Base-by-base conservation (phyloP, 768 basidiomycete genomes). In the Artomyces pyxidatus region DNA sequence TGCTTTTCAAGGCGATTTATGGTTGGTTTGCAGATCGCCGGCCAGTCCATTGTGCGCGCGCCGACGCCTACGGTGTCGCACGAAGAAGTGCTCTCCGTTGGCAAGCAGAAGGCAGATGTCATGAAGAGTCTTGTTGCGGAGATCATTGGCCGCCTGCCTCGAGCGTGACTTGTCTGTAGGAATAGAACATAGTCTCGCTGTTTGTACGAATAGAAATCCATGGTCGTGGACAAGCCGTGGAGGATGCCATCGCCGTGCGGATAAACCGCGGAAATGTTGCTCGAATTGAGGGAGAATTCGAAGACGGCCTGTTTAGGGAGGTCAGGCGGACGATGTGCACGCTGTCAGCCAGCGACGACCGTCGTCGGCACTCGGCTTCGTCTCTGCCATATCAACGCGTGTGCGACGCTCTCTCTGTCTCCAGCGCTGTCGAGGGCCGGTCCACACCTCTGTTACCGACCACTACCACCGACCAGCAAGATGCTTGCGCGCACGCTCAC, bases 21-120 rank as follows among this genome's bases (percentile, higher is more conserved):
- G n/a, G 30, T 46, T 47, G 38, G 6, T 14, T 3, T 37, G 25
- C 57, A 90, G 86, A 71, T 89, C 21, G 72, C 78, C 29, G 88
- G 87, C 4, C 74, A 69, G 58, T 61, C 65, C 6, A 51, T 81
- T 3, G 66, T 73, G 49, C 51, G 65, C 11, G 69, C 72, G 3
- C 53, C 60, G 4, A 65, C 64, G 3, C 67, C 72, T 46, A 71
- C 73, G 6, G 84, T 89, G 4, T 83, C 84, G 19, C 89, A 92
- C 58, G 85, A 79, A 9, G 89, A 93, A 61, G 90, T 93, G 14
- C 65, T 94, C 12, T 65, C 65, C 10, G 70, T 78, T 22, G 83
- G 88, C 10, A 76, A 65, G 57, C 66, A 73, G 59, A 88, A 86
- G 63, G 85, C 81, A 3, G 80, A 83, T 26, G 71, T 81, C 28